Evolutionary conservation across 331 rosid species (phyloP).

Genomic region (Cydonia oblonga): DNA sequence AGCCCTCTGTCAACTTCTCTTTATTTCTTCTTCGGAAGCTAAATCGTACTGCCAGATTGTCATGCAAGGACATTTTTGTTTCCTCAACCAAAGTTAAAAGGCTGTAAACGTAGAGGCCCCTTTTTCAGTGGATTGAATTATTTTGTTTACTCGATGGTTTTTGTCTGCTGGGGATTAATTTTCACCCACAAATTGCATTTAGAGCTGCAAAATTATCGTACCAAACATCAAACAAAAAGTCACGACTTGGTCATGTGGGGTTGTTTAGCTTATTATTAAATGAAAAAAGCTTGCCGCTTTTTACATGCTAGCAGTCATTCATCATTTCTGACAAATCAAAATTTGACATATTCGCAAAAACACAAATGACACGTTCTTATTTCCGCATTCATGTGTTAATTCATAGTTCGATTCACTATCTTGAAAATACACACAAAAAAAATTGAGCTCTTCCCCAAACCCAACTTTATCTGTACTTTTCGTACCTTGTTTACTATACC

Average conservation of each 20-base stretch:
- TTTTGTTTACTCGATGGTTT: background rate
- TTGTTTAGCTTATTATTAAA: background rate
- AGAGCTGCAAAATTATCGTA: background rate
- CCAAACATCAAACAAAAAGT: background rate
- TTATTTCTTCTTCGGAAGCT: background rate
- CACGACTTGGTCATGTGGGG: background rate
- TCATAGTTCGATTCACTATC: background rate
- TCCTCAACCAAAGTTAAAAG: background rate
- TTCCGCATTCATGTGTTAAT: background rate
- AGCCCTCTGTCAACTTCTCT: background rate
- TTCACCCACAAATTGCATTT: background rate
- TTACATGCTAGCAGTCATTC: background rate
- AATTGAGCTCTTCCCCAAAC: background rate
- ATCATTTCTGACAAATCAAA: no score
- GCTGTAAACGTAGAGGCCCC: background rate
- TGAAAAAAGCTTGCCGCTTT: background rate
- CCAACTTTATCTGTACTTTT: conserved; percentile 10
- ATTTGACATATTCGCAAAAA: no score
- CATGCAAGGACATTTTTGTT: background rate
- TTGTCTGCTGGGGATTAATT: background rate
- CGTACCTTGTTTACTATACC: conserved; percentile 10
- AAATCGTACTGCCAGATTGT: background rate
- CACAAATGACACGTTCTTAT: background rate
- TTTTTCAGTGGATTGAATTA: background rate
- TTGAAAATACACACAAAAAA: background rate